phyloP scores from a whole-genome alignment of 164 flowering plant genomes.

The Dillenia suffruticosa region DNA sequence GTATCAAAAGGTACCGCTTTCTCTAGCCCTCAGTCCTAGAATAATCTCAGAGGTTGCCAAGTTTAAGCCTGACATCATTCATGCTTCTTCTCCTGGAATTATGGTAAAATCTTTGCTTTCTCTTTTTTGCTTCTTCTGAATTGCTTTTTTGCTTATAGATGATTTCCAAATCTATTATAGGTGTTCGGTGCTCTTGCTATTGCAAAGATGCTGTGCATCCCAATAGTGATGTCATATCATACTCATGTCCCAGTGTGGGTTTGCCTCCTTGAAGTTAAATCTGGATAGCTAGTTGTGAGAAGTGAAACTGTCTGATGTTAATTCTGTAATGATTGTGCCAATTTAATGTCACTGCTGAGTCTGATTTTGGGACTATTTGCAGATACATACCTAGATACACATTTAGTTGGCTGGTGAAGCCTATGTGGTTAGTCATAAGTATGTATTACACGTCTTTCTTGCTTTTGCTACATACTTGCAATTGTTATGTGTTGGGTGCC shows the following conservation, averaged over 20 bases:
- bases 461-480: not conserved
- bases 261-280: constrained; percentile 5
- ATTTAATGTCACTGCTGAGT: not conserved
- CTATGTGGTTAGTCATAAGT: constrained; percentile 97
- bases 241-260: constrained; percentile 99
- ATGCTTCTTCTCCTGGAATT: constrained; percentile 97
- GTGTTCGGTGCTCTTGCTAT: constrained; percentile 93
- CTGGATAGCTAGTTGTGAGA: too few relatives aligned
- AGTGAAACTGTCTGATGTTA: too few relatives aligned
- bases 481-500: constrained; percentile 4
- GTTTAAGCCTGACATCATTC: constrained; percentile 98
- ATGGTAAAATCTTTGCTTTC: constrained; percentile 46
- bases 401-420: constrained; percentile 94
- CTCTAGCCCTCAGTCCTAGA: constrained; percentile 96
- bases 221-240: constrained; percentile 97
- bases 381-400: constrained; percentile 99
- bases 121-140: not conserved
- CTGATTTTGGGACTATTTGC: constrained; percentile 19
- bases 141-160: constrained; percentile 5
- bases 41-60: constrained; percentile 86
- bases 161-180: constrained; percentile 24
- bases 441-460: constrained; percentile 22
- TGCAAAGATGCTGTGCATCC: constrained; percentile 85
- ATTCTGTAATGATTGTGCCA: not conserved
- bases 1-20: constrained; percentile 95